Conservation (phyloP, 2,329 filamentous ascomycete species). For the Xylariaceae sp. region DNA sequence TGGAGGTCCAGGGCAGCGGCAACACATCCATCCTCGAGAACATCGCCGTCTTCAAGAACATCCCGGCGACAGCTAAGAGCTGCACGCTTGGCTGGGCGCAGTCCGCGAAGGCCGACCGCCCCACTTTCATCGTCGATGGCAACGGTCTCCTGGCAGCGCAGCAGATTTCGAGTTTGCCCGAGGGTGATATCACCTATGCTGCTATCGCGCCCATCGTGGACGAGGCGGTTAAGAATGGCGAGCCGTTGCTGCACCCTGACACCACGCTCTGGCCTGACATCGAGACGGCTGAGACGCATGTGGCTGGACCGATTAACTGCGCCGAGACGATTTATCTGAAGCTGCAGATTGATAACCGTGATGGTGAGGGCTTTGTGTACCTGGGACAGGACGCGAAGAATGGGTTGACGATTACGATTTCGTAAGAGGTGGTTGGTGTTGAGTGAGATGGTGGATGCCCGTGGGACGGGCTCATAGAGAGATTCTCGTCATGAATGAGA, state of each 20-base stretch:
- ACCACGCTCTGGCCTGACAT: constrained; percentile 31
- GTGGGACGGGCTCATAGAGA: neutral
- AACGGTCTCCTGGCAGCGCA: constrained; percentile 24
- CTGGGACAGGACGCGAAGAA: constrained; percentile 31
- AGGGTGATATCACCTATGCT: constrained; percentile 20
- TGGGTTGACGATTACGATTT: constrained; percentile 21
- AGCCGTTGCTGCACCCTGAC: constrained; percentile 21
- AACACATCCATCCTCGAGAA: constrained; percentile 29
- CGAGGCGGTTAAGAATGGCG: constrained; percentile 12
- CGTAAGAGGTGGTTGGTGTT: neutral
- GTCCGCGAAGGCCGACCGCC: constrained; percentile 34
- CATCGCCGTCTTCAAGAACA: constrained; percentile 31
- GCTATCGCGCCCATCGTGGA: constrained; percentile 25
- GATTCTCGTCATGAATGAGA: neutral
- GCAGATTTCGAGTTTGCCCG: constrained; percentile 22
- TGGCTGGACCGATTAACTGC: constrained; percentile 26
- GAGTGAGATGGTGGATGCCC: neutral
- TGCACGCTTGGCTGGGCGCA: constrained; percentile 33
- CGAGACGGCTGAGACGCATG: constrained; percentile 12
- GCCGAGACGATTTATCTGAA: constrained; percentile 28
- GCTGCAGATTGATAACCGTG: constrained; percentile 20
- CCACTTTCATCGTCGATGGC: constrained; percentile 33
- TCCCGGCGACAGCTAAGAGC: constrained; percentile 27
- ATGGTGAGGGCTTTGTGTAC: constrained; percentile 27
- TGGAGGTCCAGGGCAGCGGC: constrained; percentile 11